Percentiles rank a stretch among this genome's conserved stretches.
phyloP scores from a whole-genome alignment of 2,329 filamentous ascomycete genomes.

The Lojkania enalia region DNA sequence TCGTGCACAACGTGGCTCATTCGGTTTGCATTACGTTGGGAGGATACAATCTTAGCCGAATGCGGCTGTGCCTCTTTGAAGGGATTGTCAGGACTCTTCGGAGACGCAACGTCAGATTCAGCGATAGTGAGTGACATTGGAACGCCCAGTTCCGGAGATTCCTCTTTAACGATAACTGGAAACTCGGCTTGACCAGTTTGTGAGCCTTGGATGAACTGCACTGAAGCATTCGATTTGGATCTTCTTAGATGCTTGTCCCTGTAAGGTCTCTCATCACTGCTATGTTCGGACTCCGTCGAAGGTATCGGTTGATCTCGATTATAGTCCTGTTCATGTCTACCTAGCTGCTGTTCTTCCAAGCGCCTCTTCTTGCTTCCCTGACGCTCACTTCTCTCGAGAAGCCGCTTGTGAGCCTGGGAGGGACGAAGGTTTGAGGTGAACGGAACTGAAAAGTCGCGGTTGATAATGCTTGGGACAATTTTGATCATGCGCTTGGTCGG shows the following conservation, averaged over 20 bases:
- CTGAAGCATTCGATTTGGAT: slow-evolving; percentile 23
- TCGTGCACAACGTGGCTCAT: too few relatives aligned
- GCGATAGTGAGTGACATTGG: too few relatives aligned
- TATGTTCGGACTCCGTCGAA: slow-evolving; percentile 28
- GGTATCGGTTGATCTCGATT: slow-evolving; percentile 31
- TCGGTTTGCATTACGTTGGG: too few relatives aligned
- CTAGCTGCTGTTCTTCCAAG: too few relatives aligned
- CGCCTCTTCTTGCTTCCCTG: slow-evolving; percentile 29
- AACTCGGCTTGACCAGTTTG: slow-evolving; percentile 28
- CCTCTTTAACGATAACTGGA: slow-evolving; percentile 23
- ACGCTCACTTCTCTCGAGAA: slow-evolving; percentile 14
- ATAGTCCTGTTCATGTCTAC: slow-evolving; percentile 21
- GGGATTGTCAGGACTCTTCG: too few relatives aligned
- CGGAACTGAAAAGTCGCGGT: slow-evolving; percentile 40
- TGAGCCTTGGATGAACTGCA: slow-evolving; percentile 19
- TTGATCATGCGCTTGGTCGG: slow-evolving; percentile 33
- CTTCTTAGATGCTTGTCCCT: slow-evolving; percentile 5
- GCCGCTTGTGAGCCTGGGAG: slow-evolving; percentile 25
- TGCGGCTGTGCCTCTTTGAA: too few relatives aligned
- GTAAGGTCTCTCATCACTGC: slow-evolving; percentile 13
- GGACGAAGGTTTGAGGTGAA: slow-evolving; percentile 35
- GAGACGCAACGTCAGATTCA: too few relatives aligned
- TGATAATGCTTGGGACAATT: slow-evolving; percentile 31
- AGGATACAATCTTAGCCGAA: too few relatives aligned
- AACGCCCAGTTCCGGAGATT: slow-evolving; percentile 31